Conservation (phyloP, 805 yeast species). For the Nakazawaea wickerhamii region DNA sequence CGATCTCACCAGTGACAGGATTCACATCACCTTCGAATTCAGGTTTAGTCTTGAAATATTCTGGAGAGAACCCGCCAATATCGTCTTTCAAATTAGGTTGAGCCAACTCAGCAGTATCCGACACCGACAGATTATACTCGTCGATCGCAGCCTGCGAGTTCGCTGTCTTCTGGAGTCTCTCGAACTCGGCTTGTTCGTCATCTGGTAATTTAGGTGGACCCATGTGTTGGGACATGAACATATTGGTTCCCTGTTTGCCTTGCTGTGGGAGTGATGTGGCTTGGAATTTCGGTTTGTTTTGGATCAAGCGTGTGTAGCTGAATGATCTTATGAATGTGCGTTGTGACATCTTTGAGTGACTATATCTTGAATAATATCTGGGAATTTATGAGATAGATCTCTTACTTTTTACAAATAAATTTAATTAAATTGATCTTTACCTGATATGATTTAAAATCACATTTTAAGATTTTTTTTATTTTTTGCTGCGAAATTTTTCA, state of each 20-base stretch:
- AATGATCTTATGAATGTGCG: neutral
- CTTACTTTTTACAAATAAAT: too few species aligned
- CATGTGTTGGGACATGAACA: constrained; percentile 6
- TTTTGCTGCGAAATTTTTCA: too few species aligned
- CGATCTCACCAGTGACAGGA: constrained; percentile 91
- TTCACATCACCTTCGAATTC: constrained; percentile 94
- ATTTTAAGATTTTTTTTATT: too few species aligned
- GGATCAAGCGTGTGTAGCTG: neutral
- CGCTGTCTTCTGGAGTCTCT: constrained; percentile 75
- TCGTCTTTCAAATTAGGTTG: constrained; percentile 34
- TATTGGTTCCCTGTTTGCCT: neutral
- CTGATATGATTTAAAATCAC: too few species aligned
- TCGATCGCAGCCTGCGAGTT: constrained; percentile 73
- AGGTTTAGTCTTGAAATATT: constrained; percentile 71
- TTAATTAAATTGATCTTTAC: too few species aligned
- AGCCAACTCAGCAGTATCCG: constrained; percentile 12
- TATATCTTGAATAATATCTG: neutral
- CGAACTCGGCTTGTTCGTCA: constrained; percentile 89
- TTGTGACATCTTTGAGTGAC: too few species aligned
- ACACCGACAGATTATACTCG: constrained; percentile 45
- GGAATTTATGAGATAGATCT: too few species aligned
- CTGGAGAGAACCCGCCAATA: constrained; percentile 63
- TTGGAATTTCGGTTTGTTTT: constrained; percentile 5
- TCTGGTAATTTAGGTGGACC: constrained; percentile 74
- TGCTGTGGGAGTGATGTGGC: constrained; percentile 1